These are phyloP conservation scores for Panicum miliaceum DNA, from an alignment of 176 grass and related monocot species.

Conservation along the genomic window DNA sequence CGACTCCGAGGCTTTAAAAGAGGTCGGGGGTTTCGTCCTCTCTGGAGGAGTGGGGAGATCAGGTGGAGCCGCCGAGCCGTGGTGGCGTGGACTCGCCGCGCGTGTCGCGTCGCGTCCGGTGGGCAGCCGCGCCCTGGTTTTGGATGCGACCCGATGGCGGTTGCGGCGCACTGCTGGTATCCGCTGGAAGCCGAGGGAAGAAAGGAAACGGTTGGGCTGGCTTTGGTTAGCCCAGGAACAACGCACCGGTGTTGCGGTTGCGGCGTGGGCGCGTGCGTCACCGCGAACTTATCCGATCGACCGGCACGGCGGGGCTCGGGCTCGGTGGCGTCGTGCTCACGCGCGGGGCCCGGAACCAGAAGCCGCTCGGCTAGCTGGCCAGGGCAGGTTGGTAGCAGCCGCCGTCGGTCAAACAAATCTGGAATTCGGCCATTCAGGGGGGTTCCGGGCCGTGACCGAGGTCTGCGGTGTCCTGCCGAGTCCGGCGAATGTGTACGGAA, in stretches of 20 bases:
- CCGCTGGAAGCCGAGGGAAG: slow-evolving; percentile 27
- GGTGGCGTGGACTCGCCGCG: not conserved
- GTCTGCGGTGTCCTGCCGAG: not conserved
- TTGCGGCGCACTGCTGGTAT: slow-evolving; percentile 27
- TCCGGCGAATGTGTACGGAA: not conserved
- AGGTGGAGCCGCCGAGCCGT: not conserved
- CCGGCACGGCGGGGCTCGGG: not conserved
- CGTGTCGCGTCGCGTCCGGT: slow-evolving; percentile 14
- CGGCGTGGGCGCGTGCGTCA: too few species aligned
- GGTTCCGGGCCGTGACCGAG: not conserved
- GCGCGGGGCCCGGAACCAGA: not conserved
- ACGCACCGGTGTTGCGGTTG: not conserved
- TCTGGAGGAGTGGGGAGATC: not conserved
- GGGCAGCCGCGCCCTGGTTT: slow-evolving; percentile 44
- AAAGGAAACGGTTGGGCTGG: not conserved
- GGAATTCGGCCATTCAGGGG: not conserved
- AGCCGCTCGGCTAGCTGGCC: not conserved
- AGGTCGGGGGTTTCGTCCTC: not conserved
- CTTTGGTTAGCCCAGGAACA: not conserved
- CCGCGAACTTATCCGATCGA: not conserved
- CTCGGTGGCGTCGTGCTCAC: not conserved
- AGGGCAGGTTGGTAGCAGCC: not conserved
- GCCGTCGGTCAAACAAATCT: not conserved
- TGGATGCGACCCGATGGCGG: slow-evolving; percentile 15
- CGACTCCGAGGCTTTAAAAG: slow-evolving; percentile 18